Evolutionary conservation across 345 rosid species (phyloP).

Genomic region (Geranium brycei): DNA sequence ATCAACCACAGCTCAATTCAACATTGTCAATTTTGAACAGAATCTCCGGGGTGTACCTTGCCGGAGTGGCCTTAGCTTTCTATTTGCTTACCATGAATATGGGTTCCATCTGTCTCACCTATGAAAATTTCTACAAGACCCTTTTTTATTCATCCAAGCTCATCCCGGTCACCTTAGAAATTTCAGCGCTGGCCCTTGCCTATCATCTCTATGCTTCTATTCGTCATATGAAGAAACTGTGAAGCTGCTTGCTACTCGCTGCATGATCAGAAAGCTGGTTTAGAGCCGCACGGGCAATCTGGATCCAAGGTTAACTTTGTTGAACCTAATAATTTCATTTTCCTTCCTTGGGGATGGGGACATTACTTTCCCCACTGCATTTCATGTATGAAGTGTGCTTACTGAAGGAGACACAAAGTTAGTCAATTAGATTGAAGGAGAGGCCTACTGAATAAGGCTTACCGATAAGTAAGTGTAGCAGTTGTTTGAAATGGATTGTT

Average conservation of each 20-base stretch:
- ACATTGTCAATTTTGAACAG: neutral
- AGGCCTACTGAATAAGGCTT: no score
- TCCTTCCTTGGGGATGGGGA: no score
- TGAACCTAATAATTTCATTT: no score
- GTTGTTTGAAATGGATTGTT: no score
- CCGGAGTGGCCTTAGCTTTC: neutral
- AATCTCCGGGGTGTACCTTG: neutral
- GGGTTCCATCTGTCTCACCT: neutral
- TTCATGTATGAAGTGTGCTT: no score
- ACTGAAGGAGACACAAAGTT: no score
- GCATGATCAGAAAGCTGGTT: no score
- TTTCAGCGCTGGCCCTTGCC: neutral
- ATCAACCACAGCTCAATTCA: neutral
- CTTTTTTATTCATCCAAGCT: neutral
- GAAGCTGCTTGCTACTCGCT: neutral
- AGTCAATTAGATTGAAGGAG: no score
- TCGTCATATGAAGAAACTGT: neutral
- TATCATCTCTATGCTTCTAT: neutral
- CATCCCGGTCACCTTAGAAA: neutral
- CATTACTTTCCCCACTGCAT: no score
- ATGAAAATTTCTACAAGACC: neutral
- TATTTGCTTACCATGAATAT: neutral
- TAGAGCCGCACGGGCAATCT: no score
- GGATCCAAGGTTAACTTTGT: no score
- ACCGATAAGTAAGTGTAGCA: no score